Evolutionary conservation across 371 early-diverging fungal species (phyloP), one percentile per base, ranked within the genome.

Genomic region (Mucor indicus): DNA sequence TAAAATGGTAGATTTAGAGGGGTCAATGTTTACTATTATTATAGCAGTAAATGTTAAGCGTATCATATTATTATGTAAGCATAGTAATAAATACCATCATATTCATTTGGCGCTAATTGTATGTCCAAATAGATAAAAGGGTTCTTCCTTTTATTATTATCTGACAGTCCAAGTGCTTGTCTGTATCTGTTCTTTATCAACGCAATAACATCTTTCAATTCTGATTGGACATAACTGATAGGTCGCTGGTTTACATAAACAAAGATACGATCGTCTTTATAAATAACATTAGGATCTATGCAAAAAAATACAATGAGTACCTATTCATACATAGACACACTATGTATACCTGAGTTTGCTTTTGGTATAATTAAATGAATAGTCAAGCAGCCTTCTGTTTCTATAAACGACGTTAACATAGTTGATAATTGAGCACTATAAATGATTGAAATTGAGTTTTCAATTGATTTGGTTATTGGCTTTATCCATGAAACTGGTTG

Each of bases 51-150:
- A n/a, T n/a, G n/a, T n/a, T n/a, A n/a, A n/a, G n/a, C n/a, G n/a
- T n/a, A 5, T 4, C 20, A 16, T 12, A 7, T 19, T 12, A 32
- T 3, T 16, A 27, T 24, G 12, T 19, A 31, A n/a, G n/a, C n/a
- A n/a, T n/a, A n/a, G n/a, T n/a, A n/a, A n/a, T n/a, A n/a, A n/a
- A n/a, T 61, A 69, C 74, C 68, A 55, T 74, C 70, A 21, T 56
- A 65, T 43, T 62, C 48, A 42, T 57, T 46, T 6, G 63, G 61
- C 4, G 50, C 19, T n/a, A 62, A 0, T 35, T 58, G 47, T 5
- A 73, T 64, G 46, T 69, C 55, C 1, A 73, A 15, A 55, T 62
- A 67, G 11, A 69, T 52, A 17, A 73, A 73, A 4, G 74, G 74
- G 2, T 37, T 54, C 33, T 67, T 67, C 27, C 41, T 57, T 12